Base-by-base conservation (phyloP, 2,329 filamentous ascomycete species). In the Purpureocillium lavendulum region DNA sequence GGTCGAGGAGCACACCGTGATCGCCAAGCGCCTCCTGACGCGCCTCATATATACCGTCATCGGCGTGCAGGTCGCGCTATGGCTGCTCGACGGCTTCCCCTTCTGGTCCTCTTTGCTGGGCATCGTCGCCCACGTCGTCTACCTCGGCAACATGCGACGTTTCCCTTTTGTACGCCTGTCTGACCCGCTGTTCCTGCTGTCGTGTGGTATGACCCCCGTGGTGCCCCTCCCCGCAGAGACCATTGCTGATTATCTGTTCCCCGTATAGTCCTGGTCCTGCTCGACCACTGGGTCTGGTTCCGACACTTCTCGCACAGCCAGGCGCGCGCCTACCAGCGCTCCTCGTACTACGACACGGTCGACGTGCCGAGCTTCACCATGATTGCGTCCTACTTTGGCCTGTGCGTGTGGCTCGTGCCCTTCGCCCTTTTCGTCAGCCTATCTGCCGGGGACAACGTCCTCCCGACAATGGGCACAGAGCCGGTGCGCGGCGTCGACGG, bases 261-360 rank as follows among this genome's bases (percentile, higher is more conserved):
- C n/a, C 17, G 17, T 3, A 14, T 42, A 87, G 80, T 78, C 3
- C 74, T 97, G 28, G 92, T 98, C 10, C 70, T 95, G 2, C 53
- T 84, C 29, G 95, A 98, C 62, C 92, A 98, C 61, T 96, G 87
- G 64, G 70, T 94, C 37, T 98, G 92, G 90, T 97, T 98, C 71
- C 78, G 77, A 41, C 82, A 97, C 65, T 98, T 98, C 62, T 90
- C 84, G 43, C 64, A 71, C 40, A 69, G 73, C 40, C 74, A 82
- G 46, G 61, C 73, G 35, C 64, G 62, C 39, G 68, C 78, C 3
- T 78, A 81, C 61, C 64, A 72, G 40, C 69, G 74, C 52, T 68
- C 72, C 4, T 74, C 77, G 39, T 72, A 76, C 56, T 82, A 84
- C 56, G 77, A 86, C 47, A 67, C 71, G 42, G 66, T 70, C 40